Base-by-base conservation (phyloP, 1,139 yeast species). In the Zygosaccharomyces pseudobailii region DNA sequence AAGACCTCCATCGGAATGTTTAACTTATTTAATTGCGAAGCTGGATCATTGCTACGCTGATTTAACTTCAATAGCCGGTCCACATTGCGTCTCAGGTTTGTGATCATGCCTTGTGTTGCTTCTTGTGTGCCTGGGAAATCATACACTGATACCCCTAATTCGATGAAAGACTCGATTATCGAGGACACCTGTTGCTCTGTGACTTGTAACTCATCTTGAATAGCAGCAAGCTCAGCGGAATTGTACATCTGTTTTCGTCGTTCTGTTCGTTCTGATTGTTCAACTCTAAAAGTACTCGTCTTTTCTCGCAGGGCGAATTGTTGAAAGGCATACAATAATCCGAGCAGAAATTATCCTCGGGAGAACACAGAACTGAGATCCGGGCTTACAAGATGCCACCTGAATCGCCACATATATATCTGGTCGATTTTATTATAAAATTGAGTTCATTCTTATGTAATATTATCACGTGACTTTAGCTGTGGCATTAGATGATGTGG, bases 81-180 rank as follows among this genome's bases (percentile, higher is more conserved):
- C 2, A 71, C 67, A 13, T 71, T 69, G 36, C 71, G 58, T 41
- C 67, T 67, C 43, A 72, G 48, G 40, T 69, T 64, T 23, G 70
- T 61, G 1, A 73, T 67, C 55, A 83, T 69, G 0, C 85, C 86
- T 48, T 75, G 77, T 46, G 76, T 71, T 9, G 86, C 77, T 49
- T 78, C 82, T 19, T 75, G 76, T 3, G 96, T 88, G 8, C 95
- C 96, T 54, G 89, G 92, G 65, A 84, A 88, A 66, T 92, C 98
- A 65, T 92, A 96, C 2, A 89, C 92, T 47, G 90, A 79, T 10
- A 92, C 90, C 2, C 96, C 97, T 31, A 90, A 72, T 63, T 90
- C 96, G 10, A 89, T 81, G 50, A 89, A 79, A 5, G 92, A 82
- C 64, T 90, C 96, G n/a, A 90, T 81, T 20, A 88, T 71, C 38